Conservation (phyloP, 2,329 filamentous ascomycete genomes). For the Arachnopeziza araneosa region DNA sequence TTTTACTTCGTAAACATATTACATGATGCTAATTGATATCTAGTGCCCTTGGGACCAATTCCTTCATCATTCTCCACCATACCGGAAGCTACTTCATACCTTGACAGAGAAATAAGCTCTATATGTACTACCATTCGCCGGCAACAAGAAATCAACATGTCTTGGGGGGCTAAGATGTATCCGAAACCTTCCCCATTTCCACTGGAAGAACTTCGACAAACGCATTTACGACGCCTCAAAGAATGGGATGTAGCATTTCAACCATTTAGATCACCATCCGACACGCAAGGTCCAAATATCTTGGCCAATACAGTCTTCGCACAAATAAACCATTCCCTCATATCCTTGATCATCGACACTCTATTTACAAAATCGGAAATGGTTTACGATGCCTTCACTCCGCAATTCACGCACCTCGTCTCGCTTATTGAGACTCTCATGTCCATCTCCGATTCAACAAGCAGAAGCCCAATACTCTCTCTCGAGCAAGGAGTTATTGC, state of each 20-base stretch:
- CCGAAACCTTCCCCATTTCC: neutral
- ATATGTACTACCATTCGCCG: neutral
- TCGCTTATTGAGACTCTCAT: constrained; percentile 7
- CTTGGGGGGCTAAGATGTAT: neutral
- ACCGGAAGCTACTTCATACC: neutral
- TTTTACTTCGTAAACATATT: neutral
- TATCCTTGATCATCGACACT: neutral
- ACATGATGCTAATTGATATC: neutral
- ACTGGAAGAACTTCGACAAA: neutral
- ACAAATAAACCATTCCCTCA: neutral
- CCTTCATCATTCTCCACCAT: neutral
- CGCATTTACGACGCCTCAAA: neutral
- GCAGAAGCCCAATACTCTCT: constrained; percentile 5
- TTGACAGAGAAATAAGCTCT: neutral
- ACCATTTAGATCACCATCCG: neutral
- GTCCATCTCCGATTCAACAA: constrained; percentile 7
- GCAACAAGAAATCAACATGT: neutral
- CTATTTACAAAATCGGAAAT: constrained; percentile 25
- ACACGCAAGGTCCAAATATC: neutral
- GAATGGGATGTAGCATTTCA: neutral
- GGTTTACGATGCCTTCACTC: constrained; percentile 33
- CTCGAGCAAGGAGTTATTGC: constrained; percentile 16
- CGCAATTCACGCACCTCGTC: constrained; percentile 31
- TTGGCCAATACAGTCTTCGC: neutral
- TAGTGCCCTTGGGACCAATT: neutral